phyloP scores from a whole-genome alignment of 139 green algal species.

The Microglena sp. region DNA sequence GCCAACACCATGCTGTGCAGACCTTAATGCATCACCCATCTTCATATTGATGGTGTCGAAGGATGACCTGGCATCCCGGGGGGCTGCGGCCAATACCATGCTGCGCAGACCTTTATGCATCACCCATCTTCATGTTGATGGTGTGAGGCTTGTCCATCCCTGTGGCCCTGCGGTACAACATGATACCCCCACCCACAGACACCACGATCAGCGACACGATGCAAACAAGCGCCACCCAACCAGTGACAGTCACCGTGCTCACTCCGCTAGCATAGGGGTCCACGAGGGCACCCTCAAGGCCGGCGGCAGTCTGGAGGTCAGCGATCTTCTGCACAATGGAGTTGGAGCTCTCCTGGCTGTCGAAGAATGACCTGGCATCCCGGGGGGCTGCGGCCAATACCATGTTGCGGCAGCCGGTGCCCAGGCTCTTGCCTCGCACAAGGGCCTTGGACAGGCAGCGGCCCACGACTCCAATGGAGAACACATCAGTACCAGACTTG shows the following conservation, averaged over 20 bases:
- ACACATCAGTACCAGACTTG: conserved; percentile 35
- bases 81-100: conserved; percentile 58
- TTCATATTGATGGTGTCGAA: too few species aligned
- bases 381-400: too few species aligned
- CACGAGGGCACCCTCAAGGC: conserved; percentile 36
- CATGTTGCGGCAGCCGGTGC: too few species aligned
- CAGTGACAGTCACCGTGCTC: conserved; percentile 57
- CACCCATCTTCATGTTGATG: conserved; percentile 42
- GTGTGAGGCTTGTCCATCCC: conserved; percentile 45
- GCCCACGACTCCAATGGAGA: conserved; percentile 59
- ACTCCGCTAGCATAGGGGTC: conserved; percentile 36
- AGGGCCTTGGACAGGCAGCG: conserved; percentile 66
- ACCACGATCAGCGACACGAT: conserved; percentile 48
- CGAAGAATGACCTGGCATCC: conserved; percentile 23
- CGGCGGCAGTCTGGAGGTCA: conserved; percentile 36
- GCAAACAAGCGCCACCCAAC: conserved; percentile 53
- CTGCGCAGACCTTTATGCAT: conserved; percentile 44
- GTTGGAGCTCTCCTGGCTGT: conserved; percentile 26
- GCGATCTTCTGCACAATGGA: conserved; percentile 34
- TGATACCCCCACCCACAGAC: conserved; percentile 25
- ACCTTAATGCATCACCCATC: too few species aligned
- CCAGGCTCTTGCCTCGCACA: conserved; percentile 30
- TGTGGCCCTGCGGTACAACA: conserved; percentile 29
- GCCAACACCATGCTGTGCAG: too few species aligned
- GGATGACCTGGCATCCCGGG: conserved; percentile 32